Base-by-base conservation (phyloP, 2,329 filamentous ascomycete species). In the Fusarium mangiferae region DNA sequence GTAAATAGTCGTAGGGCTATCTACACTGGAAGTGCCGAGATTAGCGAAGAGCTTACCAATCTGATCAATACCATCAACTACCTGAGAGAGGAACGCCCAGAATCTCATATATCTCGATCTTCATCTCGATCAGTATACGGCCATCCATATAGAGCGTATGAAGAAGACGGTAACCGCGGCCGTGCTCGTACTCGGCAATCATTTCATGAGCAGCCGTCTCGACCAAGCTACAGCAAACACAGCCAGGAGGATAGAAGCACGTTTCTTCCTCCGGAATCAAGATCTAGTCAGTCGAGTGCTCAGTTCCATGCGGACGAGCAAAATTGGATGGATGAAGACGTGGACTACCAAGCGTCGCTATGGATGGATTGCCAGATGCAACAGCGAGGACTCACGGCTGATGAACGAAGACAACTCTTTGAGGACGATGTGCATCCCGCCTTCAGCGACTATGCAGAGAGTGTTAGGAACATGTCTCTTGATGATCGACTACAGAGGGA, bases 371-470 rank as follows among this genome's bases (percentile, higher is more conserved):
- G 41, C 3, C 57, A 44, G 7, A 73, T 75, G 36, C 67, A 69
- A 24, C 22, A 41, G 7, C 65, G 62, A 41, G 68, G 73, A 5
- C 33, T 76, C 9, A 57, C 63, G 18, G 18, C 36, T 7, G 49
- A 70, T 22, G 56, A 75, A 51, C 68, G 66, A 35, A 56, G 45
- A 39, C n/a, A 66, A 41, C 41, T 66, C 38, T 66, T 61, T 51
- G 64, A 57, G 55, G 38, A 66, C 5, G 58, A 71, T n/a, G 52
- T 73, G 33, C 73, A 77, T 20, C 70, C 73, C n/a, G 69, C 63
- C 13, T 57, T 78, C 15, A 68, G 73, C 33, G 73, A 77, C 45
- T 78, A 66, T 51, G 39, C 41, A 20, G 45, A 63, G 22, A 73
- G 54, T 36, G 38, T 51, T 20, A 28, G 52, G 22, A 62, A 51